A percentile compares a stretch with the other conserved stretches of the same genome.
Conservation (phyloP, 164 flowering plant species). For the Taxillus chinensis region DNA sequence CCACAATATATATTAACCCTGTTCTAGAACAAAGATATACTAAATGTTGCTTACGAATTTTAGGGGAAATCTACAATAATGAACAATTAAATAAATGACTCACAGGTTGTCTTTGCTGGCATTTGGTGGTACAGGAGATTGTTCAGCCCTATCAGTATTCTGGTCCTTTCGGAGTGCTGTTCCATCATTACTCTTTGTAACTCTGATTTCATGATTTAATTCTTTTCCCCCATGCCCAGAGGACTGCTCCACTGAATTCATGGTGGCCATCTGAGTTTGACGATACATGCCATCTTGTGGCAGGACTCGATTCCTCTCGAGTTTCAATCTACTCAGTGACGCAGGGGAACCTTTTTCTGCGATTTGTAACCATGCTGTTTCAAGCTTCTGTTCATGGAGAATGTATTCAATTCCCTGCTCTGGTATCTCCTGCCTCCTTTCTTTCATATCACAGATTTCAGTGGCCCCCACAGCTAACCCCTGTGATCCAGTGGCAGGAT, state of each 20-base stretch:
- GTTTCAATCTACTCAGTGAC: constrained; percentile 46
- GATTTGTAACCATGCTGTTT: constrained; percentile 90
- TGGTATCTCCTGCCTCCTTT: constrained; percentile 36
- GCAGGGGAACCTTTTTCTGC: constrained; percentile 71
- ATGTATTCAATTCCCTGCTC: constrained; percentile 67
- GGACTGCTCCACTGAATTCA: constrained; percentile 22
- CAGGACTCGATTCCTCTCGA: constrained; percentile 82
- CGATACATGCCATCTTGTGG: constrained; percentile 61
- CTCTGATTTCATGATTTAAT: constrained; percentile 45
- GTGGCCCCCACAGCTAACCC: constrained; percentile 18
- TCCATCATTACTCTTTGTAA: constrained; percentile 25
- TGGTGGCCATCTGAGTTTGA: constrained; percentile 26
- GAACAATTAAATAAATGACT: constrained; percentile 21
- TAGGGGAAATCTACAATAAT: not conserved
- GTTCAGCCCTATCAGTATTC: constrained; percentile 28
- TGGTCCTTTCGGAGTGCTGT: constrained; percentile 35
- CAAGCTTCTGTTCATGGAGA: constrained; percentile 75
- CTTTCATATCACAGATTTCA: constrained; percentile 18
- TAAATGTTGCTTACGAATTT: no score
- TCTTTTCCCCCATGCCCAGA: constrained; percentile 58
- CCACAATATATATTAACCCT: no score
- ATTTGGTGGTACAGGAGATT: constrained; percentile 64
- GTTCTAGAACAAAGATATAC: no score
- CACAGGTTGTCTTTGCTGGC: constrained; percentile 57
- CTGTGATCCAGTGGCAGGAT: constrained; percentile 16